Conservation (phyloP, 1,139 yeast species). For the Blastobotrys serpentis region DNA sequence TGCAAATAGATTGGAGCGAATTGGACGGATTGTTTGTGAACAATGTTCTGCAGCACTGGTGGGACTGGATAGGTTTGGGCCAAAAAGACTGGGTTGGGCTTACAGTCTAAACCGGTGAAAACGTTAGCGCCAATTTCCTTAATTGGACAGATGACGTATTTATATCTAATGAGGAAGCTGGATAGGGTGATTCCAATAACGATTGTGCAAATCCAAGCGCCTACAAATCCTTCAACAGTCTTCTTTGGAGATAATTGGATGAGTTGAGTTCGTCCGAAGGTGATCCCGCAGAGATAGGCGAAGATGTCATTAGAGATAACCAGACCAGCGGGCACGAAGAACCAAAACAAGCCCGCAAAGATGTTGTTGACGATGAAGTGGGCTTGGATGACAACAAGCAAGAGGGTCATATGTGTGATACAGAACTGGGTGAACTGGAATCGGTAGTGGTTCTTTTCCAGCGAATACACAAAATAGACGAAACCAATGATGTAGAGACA, state of each 20-base stretch:
- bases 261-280: constrained; percentile 90
- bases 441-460: constrained; percentile 83
- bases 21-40: constrained; percentile 51
- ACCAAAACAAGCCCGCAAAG: constrained; percentile 91
- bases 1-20: constrained; percentile 89
- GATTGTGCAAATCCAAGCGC: constrained; percentile 96
- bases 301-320: constrained; percentile 94
- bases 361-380: constrained; percentile 90
- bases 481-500: constrained; percentile 84
- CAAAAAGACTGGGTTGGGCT: constrained; percentile 80
- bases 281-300: constrained; percentile 95
- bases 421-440: constrained; percentile 95
- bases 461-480: constrained; percentile 82
- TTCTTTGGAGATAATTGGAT: constrained; percentile 94
- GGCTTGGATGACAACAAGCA: constrained; percentile 89
- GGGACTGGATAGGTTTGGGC: constrained; percentile 80
- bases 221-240: constrained; percentile 95
- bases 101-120: constrained; percentile 69
- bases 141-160: constrained; percentile 88
- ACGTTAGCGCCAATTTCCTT: constrained; percentile 56
- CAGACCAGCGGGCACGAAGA: constrained; percentile 82
- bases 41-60: constrained; percentile 52
- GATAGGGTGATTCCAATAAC: constrained; percentile 68
- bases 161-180: constrained; percentile 59
- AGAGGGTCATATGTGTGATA: constrained; percentile 88